phyloP scores from a whole-genome alignment of 495 filamentous ascomycete genomes.

The Penicillium nucicola region DNA sequence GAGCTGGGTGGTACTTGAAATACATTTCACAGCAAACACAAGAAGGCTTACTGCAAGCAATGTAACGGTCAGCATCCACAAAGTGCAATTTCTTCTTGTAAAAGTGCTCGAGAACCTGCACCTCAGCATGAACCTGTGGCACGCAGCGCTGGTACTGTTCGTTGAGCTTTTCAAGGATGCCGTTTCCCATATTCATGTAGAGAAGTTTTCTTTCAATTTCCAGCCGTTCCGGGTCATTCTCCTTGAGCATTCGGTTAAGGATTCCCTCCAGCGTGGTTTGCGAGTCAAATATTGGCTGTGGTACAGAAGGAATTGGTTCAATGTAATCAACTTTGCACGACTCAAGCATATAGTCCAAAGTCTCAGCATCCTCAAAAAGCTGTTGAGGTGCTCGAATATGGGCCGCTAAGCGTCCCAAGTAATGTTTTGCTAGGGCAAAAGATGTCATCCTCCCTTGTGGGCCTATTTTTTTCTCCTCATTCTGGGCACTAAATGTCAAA shows the following conservation, averaged over 20 bases:
- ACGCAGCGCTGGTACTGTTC: conserved; percentile 7
- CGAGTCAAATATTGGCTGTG: conserved; percentile 1
- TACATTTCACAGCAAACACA: conserved; percentile 29
- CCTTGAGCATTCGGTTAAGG: conserved; percentile 10
- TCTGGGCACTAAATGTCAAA: neutral
- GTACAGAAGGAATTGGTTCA: neutral
- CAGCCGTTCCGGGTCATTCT: no score
- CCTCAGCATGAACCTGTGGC: conserved; percentile 22
- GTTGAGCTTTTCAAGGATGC: conserved; percentile 1
- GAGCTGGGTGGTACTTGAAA: conserved; percentile 21
- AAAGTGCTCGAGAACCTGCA: conserved; percentile 20
- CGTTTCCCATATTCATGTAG: neutral
- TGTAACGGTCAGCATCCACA: conserved; percentile 17
- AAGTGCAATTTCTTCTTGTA: conserved; percentile 15
- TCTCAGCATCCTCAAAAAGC: conserved; percentile 6
- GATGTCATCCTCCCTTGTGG: neutral
- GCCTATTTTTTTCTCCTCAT: neutral
- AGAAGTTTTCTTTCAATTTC: conserved; percentile 5
- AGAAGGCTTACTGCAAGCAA: conserved; percentile 29
- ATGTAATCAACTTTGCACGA: neutral
- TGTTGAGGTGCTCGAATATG: conserved; percentile 3
- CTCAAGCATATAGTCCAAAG: conserved; percentile 1
- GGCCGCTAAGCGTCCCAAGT: neutral
- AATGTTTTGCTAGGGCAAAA: neutral
- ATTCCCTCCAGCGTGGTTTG: conserved; percentile 11